Evolutionary conservation across 176 grass and related monocot genomes (phyloP), one percentile per base, ranked within the genome.

Genomic region (Ananas comosus): DNA sequence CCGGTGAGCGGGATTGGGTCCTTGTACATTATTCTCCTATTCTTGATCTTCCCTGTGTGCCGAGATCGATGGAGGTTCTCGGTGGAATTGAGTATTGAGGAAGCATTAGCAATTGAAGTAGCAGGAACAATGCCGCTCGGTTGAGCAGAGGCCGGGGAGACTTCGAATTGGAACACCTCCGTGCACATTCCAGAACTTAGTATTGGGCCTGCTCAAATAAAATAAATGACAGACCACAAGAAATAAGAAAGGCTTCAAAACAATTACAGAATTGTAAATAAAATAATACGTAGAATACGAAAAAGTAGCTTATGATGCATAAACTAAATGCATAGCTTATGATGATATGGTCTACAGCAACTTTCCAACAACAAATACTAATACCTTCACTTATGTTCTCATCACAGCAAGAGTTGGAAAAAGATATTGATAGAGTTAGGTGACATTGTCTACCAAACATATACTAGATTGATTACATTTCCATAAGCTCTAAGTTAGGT

Each of bases 111-210:
- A 72, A 68, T 66, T 77, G 82, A 80, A 76, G 77, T 86, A 29
- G 89, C 77, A 59, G 94, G 89, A 66, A 91, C 71, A 49, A 93
- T 82, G 58, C 86, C 76, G 70, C 79, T 73, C 42, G 81, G 57
- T 74, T 79, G 77, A 61, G 78, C 72, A 23, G 82, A 78, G 21
- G 79, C 73, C 51, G 78, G 17, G 0, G 89, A 90, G 49, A 86
- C 79, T 12, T 93, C 94, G 50, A 93, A 93, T 81, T 88, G 89
- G 64, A 99, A 99, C 65, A 99, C 89, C 81, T 99, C 94, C 2
- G 74, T 99, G 82, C 95, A 94, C 84, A 99, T 94, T 72, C 95
- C 95, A 17, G 95, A 88, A 80, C 84, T 91, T 68, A 99, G 79
- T 72, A 94, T 77, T 13, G 95, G 75, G 7, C 90, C 95, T 99